phyloP scores from a whole-genome alignment of 495 filamentous ascomycete species.

The Lineolata rhizophorae region DNA sequence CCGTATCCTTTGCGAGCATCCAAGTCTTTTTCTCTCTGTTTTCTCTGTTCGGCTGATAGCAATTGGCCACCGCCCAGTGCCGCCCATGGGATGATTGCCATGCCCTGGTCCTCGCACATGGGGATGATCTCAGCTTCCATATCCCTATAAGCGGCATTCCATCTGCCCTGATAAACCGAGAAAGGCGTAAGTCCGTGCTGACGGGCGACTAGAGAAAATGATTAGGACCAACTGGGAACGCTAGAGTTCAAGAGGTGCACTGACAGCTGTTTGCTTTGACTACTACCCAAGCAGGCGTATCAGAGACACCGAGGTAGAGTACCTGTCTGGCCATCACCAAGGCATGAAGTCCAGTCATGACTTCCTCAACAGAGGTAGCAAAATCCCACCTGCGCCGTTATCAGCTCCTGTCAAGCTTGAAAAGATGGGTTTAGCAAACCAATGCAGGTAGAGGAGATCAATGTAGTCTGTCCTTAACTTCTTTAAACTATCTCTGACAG shows the following conservation, averaged over 20 bases:
- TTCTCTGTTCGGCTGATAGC: conserved; percentile 23
- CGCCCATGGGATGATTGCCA: conserved; percentile 45
- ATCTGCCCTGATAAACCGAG: conserved; percentile 43
- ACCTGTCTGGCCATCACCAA: conserved; percentile 41
- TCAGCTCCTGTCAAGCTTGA: background rate
- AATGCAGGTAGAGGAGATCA: conserved; percentile 34
- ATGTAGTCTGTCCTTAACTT: conserved; percentile 47
- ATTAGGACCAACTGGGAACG: too few species aligned
- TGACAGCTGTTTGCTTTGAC: conserved; percentile 40
- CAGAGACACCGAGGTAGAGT: conserved; percentile 44
- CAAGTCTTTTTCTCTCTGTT: conserved; percentile 16
- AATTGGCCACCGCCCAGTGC: conserved; percentile 41
- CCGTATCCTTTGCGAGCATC: conserved; percentile 7
- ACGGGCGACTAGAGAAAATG: too few species aligned
- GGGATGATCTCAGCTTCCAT: conserved; percentile 51
- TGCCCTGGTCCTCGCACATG: conserved; percentile 43
- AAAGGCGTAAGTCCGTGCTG: conserved; percentile 41
- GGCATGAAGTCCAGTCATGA: conserved; percentile 45
- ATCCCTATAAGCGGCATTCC: conserved; percentile 37
- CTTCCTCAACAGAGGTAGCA: conserved; percentile 36
- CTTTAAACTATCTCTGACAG: conserved; percentile 30
- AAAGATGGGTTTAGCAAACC: too few species aligned
- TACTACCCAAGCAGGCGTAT: conserved; percentile 53
- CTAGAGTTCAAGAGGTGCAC: too few species aligned
- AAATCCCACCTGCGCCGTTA: conserved; percentile 30